Evolutionary conservation across 139 green algal genomes (phyloP).

Genomic region (Auxenochlorella protothecoides): DNA sequence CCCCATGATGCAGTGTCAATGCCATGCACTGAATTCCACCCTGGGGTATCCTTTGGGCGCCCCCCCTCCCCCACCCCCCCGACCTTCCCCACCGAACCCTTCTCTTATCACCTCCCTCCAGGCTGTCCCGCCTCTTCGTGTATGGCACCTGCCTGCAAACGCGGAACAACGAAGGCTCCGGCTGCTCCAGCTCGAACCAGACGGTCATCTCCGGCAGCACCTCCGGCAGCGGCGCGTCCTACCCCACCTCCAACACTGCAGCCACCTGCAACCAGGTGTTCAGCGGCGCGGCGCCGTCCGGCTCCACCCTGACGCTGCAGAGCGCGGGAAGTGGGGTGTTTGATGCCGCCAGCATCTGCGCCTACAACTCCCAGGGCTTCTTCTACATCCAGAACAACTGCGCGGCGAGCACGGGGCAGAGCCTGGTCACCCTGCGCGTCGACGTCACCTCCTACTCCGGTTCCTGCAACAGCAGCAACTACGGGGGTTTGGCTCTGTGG

Average conservation of each 20-base stretch:
- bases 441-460: neutral
- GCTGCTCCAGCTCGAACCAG: neutral
- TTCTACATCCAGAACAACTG: neutral
- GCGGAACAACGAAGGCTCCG: neutral
- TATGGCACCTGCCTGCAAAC: neutral
- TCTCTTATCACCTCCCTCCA: neutral
- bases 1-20: neutral
- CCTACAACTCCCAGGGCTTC: neutral
- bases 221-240: neutral
- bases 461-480: neutral
- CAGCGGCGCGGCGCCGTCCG: too few species aligned
- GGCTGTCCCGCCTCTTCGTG: neutral
- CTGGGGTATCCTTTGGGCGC: too few species aligned
- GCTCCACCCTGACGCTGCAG: neutral
- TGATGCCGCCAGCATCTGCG: neutral
- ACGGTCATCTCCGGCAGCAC: neutral
- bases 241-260: neutral
- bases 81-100: neutral
- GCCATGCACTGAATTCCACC: too few species aligned
- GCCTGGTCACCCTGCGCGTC: neutral
- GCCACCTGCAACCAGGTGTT: neutral
- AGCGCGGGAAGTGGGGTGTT: neutral
- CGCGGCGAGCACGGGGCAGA: too few species aligned
- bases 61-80: neutral
- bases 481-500: neutral